These are phyloP conservation scores for Phytophthora citricola DNA, from an alignment of 352 stramenopile species.

Conservation along the genomic window DNA sequence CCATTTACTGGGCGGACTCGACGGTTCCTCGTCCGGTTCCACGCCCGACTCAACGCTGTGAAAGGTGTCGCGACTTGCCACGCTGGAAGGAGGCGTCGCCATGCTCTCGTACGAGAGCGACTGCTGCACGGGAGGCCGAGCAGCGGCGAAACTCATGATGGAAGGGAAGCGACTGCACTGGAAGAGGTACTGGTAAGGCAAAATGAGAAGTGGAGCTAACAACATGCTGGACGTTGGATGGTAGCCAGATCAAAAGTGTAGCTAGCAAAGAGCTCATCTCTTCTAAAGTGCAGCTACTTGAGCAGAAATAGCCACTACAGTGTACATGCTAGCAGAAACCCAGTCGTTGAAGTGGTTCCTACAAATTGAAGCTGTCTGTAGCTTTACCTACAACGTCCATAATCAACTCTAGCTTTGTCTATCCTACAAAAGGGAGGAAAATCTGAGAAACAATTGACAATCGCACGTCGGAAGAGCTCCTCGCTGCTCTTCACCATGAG, in stretches of 20 bases:
- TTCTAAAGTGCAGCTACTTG: too few relatives aligned
- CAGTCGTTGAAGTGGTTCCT: too few relatives aligned
- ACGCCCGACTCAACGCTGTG: constrained; percentile 20
- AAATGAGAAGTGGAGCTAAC: constrained; percentile 9
- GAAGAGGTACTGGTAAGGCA: too few relatives aligned
- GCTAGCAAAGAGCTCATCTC: constrained; percentile 7
- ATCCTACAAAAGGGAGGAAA: too few relatives aligned
- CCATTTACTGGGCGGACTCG: constrained; percentile 14
- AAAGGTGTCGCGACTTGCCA: constrained; percentile 22
- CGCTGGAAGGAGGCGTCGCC: constrained; percentile 21
- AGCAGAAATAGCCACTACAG: too few relatives aligned
- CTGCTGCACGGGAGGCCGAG: constrained; percentile 16
- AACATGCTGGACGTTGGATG: background rate
- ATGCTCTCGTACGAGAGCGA: constrained; percentile 33
- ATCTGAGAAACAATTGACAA: too few relatives aligned
- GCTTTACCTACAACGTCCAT: too few relatives aligned
- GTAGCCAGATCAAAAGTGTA: constrained; percentile 5
- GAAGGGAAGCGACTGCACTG: background rate
- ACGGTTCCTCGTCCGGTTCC: constrained; percentile 22
- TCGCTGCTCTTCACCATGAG: constrained; percentile 12
- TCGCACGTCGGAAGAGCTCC: too few relatives aligned
- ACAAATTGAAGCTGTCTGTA: too few relatives aligned
- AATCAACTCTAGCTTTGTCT: too few relatives aligned
- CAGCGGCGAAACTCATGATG: constrained; percentile 10
- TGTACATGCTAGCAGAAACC: too few relatives aligned